Evolutionary conservation across 2,329 filamentous ascomycete genomes (phyloP), one percentile per base, ranked within the genome.

Genomic region (Colletotrichum higginsianum): DNA sequence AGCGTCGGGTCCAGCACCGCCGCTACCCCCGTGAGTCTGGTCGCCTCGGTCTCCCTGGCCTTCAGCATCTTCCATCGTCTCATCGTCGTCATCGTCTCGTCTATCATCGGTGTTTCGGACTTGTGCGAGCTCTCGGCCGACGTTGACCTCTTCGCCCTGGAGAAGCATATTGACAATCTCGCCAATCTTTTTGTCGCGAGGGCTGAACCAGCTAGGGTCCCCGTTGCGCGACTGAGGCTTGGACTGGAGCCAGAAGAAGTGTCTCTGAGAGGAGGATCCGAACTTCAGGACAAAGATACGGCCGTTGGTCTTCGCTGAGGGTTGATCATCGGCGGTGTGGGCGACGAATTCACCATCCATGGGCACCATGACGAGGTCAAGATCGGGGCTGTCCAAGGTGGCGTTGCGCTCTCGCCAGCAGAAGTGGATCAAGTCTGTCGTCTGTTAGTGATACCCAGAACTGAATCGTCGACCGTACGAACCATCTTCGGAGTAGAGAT

Each of bases 221-320:
- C 86, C 92, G 80, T 84, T 88, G 75, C 85, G 88, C 79, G 83
- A 90, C 83, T 98, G 95, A 42, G 92, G 89, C 83, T 95, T 95
- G 40, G 94, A 96, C 84, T 99, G 96, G 79, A 99, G 86, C 95
- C 96, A 99, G 86, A 98, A 99, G 71, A 98, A 88, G 83, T 98
- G 89, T 78, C 95, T 91, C 82, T 97, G 92, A 70, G 95, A 96
- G 74, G 94, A 98, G 15, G 95, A 98, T 40, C 89, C 90, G 85
- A 99, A 99, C 83, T 97, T 98, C 79, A 99, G 91, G 69, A 93
- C 92, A 81, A 95, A 98, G 81, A 99, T 92, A 77, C 96, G 94
- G 75, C 95, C 97, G 80, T 97, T 95, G 56, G 92, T 92, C 79
- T 93, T 90, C 68, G 89, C 84, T 18, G 87, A 85, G 1, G 87